These are phyloP conservation scores for Exophiala dermatitidis DNA, from an alignment of 2,329 filamentous ascomycete species.

Conservation along the genomic window DNA sequence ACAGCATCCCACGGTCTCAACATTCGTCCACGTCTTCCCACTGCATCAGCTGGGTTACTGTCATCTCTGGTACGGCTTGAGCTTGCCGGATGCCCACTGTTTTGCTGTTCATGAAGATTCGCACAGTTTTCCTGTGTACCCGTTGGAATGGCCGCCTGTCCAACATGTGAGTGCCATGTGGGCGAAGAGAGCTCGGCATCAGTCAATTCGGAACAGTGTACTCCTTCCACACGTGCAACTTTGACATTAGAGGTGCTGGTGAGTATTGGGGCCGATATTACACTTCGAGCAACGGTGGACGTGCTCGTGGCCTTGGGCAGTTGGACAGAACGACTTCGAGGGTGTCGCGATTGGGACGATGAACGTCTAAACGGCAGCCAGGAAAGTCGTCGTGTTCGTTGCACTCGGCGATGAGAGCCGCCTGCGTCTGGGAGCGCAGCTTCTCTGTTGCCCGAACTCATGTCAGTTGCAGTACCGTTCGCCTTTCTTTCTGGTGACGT, in stretches of 20 bases:
- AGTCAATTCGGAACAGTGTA: slow-evolving; percentile 21
- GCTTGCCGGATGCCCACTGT: background rate
- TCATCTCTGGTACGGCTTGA: background rate
- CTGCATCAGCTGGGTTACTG: background rate
- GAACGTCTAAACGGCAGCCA: slow-evolving; percentile 22
- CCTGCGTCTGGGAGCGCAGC: background rate
- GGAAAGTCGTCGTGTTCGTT: slow-evolving; percentile 21
- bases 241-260: slow-evolving; percentile 26
- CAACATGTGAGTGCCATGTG: slow-evolving; percentile 11
- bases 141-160: slow-evolving; percentile 4
- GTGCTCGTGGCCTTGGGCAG: slow-evolving; percentile 21
- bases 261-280: slow-evolving; percentile 26
- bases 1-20: slow-evolving; percentile 9
- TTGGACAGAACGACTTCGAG: slow-evolving; percentile 19
- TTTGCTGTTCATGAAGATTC: background rate
- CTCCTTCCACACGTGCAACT: slow-evolving; percentile 24
- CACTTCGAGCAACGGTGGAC: slow-evolving; percentile 23
- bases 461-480: background rate
- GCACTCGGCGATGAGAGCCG: slow-evolving; percentile 3
- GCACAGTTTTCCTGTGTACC: background rate
- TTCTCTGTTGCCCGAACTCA: background rate
- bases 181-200: slow-evolving; percentile 12
- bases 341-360: slow-evolving; percentile 1
- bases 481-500: slow-evolving; percentile 2
- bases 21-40: slow-evolving; percentile 8